Conservation (phyloP, 2,329 filamentous ascomycete species). For the Cercospora sp. region DNA sequence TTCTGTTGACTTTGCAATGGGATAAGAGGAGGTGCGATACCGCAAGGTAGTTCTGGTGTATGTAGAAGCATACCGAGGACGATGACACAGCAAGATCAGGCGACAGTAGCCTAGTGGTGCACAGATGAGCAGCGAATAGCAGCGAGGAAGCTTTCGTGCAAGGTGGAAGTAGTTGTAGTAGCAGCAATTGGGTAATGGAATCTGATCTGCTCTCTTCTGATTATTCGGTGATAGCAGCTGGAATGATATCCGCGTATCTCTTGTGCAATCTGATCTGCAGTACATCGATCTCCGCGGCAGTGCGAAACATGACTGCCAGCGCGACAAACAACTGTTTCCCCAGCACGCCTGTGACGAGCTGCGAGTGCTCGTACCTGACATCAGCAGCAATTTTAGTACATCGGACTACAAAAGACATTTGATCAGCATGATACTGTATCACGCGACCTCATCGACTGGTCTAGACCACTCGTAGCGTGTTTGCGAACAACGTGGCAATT, state of each 20-base stretch:
- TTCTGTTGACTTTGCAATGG: not conserved
- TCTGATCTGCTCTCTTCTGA: not conserved
- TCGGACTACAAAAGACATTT: not conserved
- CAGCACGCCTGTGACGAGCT: not conserved
- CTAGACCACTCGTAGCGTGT: not conserved
- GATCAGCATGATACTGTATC: not conserved
- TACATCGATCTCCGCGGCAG: not conserved
- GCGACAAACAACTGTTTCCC: not conserved
- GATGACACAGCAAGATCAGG: not conserved
- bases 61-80: not conserved
- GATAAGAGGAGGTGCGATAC: not conserved
- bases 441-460: not conserved
- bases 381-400: not conserved
- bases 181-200: conserved; percentile 5
- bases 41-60: not conserved
- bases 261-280: not conserved
- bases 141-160: not conserved
- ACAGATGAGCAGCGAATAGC: not conserved
- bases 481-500: not conserved
- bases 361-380: not conserved
- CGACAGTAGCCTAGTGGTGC: not conserved
- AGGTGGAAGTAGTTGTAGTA: not conserved
- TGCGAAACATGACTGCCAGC: not conserved
- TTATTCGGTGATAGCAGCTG: not conserved
- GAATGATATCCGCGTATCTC: not conserved